Evolutionary conservation across 441 rosid genomes (phyloP).

Genomic region (Isatis lusitanica): DNA sequence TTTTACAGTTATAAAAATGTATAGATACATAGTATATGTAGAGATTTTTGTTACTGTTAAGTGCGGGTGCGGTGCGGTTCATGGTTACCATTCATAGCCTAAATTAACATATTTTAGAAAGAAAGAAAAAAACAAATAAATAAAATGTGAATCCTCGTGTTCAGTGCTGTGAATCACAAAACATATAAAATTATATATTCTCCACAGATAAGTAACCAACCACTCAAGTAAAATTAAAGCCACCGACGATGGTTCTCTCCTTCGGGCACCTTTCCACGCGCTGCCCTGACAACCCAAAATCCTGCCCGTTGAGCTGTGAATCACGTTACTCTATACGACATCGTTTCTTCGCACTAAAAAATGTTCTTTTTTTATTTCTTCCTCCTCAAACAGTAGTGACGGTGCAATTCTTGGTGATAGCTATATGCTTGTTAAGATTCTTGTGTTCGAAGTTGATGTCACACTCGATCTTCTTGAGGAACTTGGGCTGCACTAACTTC

Average conservation of each 20-base stretch:
- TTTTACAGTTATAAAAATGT: too few relatives aligned
- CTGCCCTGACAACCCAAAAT: constrained; percentile 45
- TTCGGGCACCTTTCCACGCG: constrained; percentile 23
- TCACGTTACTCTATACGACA: constrained; percentile 8
- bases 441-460: constrained; percentile 58
- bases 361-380: neutral
- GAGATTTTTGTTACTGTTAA: too few relatives aligned
- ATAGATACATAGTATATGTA: too few relatives aligned
- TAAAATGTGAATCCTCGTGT: constrained; percentile 22
- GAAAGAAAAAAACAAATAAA: constrained; percentile 18
- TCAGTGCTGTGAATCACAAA: constrained; percentile 12
- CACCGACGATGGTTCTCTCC: constrained; percentile 28
- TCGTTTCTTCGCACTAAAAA: neutral
- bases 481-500: constrained; percentile 81
- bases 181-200: constrained; percentile 20
- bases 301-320: constrained; percentile 67
- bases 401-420: constrained; percentile 71
- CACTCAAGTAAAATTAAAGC: constrained; percentile 35
- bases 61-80: too few relatives aligned
- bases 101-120: neutral
- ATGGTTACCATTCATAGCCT: too few relatives aligned
- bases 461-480: constrained; percentile 68
- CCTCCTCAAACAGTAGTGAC: constrained; percentile 41
- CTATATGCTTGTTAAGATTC: constrained; percentile 57
- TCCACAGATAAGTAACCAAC: constrained; percentile 18